Evolutionary conservation across 2,329 filamentous ascomycete genomes (phyloP).

Genomic region (Neonectria hederae): DNA sequence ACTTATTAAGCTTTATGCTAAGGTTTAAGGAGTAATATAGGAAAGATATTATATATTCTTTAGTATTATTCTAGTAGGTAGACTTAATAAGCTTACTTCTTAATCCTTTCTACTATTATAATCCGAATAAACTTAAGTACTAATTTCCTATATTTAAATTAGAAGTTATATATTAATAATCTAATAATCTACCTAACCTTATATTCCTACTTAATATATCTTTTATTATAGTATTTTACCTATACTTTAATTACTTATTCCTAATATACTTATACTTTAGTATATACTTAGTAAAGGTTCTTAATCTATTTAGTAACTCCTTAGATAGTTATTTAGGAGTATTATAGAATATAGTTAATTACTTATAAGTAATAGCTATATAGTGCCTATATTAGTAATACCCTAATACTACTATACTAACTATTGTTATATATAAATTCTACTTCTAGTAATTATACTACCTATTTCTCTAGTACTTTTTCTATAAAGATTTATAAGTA

Average conservation of each 20-base stretch:
- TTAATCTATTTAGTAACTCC: too few relatives aligned
- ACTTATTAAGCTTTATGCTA: not conserved
- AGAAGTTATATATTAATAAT: not conserved
- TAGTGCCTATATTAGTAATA: too few relatives aligned
- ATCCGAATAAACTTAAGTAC: not conserved
- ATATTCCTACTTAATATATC: not conserved
- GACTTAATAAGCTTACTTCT: not conserved
- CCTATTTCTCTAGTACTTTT: too few relatives aligned
- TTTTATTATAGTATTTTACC: not conserved
- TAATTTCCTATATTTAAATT: not conserved
- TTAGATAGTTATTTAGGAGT: too few relatives aligned
- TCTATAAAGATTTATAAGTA: too few relatives aligned
- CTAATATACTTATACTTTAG: too few relatives aligned
- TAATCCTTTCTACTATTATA: not conserved
- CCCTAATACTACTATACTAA: too few relatives aligned
- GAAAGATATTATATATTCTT: not conserved
- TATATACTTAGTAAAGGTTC: too few relatives aligned
- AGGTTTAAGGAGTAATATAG: not conserved
- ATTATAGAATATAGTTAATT: too few relatives aligned
- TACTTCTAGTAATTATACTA: too few relatives aligned
- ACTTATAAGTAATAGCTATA: too few relatives aligned
- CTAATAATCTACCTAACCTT: not conserved
- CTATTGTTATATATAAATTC: too few relatives aligned
- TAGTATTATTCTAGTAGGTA: not conserved
- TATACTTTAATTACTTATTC: not conserved